These are phyloP conservation scores for Hypoxylon sp. DNA, from an alignment of 2,329 filamentous ascomycete species.

Conservation along the genomic window DNA sequence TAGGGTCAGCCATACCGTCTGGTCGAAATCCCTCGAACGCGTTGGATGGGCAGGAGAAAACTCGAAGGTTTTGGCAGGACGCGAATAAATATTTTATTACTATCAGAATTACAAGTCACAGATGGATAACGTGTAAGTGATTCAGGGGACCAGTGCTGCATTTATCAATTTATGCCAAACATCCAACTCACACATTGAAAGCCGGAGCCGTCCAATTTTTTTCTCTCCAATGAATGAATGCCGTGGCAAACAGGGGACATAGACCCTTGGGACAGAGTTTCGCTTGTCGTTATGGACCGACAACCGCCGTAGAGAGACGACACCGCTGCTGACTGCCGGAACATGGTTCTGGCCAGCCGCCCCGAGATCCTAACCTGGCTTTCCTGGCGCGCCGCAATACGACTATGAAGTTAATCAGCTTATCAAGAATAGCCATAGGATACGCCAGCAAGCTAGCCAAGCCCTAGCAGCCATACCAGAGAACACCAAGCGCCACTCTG, in stretches of 20 bases:
- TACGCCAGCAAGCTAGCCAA: constrained; percentile 1
- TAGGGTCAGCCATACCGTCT: constrained; percentile 13
- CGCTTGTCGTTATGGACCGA: constrained; percentile 14
- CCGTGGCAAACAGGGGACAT: constrained; percentile 6
- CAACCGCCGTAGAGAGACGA: constrained; percentile 26
- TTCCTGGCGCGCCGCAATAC: not conserved
- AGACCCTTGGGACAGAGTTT: not conserved
- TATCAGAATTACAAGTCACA: constrained; percentile 4
- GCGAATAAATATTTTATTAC: not conserved
- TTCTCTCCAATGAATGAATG: not conserved
- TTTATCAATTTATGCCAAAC: constrained; percentile 23
- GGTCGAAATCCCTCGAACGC: not conserved
- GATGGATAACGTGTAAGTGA: not conserved
- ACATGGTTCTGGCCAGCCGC: constrained; percentile 20
- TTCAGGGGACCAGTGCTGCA: constrained; percentile 11
- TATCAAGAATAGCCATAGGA: not conserved
- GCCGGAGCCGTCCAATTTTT: constrained; percentile 15
- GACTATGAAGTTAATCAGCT: not conserved
- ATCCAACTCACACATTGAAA: constrained; percentile 13
- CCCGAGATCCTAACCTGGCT: constrained; percentile 31
- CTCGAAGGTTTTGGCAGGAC: not conserved
- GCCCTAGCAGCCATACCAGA: not conserved
- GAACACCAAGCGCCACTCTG: not conserved
- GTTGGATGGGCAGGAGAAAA: not conserved
- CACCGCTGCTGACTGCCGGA: constrained; percentile 22